phyloP scores from a whole-genome alignment of 306 rosid species.

The Benincasa hispida region DNA sequence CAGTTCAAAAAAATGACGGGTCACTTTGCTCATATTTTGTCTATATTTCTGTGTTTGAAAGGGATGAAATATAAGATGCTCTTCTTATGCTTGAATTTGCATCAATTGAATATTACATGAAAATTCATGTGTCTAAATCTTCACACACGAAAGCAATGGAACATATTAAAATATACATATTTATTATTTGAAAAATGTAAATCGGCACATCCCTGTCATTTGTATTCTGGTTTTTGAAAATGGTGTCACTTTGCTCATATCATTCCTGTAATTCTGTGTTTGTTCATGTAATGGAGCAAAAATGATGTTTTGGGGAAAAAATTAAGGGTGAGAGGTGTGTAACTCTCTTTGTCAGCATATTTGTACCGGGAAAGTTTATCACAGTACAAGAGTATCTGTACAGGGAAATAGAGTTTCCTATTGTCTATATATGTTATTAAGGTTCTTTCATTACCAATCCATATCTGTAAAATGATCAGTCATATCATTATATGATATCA shows the following conservation, averaged over 20 bases:
- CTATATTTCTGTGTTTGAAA: not conserved
- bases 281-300: not conserved
- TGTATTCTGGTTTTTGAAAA: not conserved
- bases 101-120: not conserved
- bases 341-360: not conserved
- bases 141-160: not conserved
- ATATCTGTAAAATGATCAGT: not conserved
- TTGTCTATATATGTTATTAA: not conserved
- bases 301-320: not conserved
- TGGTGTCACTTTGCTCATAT: not conserved
- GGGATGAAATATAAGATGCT: not conserved
- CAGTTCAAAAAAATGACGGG: not conserved
- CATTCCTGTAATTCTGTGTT: not conserved
- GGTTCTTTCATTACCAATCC: not conserved
- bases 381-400: not conserved
- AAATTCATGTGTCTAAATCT: not conserved
- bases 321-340: not conserved
- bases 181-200: not conserved
- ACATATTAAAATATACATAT: not conserved
- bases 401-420: not conserved
- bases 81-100: not conserved
- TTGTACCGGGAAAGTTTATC: not conserved
- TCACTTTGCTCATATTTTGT: not conserved
- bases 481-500: not conserved
- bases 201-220: not conserved